Conservation (phyloP, 257 asterid species). For the Capsicum rhomboideum region DNA sequence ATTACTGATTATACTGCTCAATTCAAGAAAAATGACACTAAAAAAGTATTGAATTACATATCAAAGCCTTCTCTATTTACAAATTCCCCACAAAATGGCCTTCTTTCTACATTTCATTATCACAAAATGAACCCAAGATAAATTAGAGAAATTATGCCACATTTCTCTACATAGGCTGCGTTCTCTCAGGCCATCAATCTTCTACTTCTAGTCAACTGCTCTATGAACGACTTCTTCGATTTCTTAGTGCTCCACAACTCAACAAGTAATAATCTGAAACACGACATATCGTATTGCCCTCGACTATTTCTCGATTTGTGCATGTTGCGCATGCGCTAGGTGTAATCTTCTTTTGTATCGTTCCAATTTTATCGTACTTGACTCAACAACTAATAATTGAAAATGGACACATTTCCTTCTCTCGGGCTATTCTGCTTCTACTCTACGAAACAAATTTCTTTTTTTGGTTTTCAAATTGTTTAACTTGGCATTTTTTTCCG, state of each 20-base stretch:
- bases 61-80: constrained; percentile 3
- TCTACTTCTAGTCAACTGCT: neutral
- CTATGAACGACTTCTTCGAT: neutral
- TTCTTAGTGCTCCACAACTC: neutral
- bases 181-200: neutral
- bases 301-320: no score
- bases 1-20: neutral
- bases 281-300: neutral
- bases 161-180: neutral
- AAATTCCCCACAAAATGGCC: neutral
- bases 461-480: no score
- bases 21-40: neutral
- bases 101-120: neutral
- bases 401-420: neutral
- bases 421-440: neutral
- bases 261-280: neutral
- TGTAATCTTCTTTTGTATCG: no score
- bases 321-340: no score
- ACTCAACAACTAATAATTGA: no score
- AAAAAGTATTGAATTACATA: neutral
- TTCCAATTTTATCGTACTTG: no score
- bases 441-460: neutral
- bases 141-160: neutral
- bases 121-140: neutral
- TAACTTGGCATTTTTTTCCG: neutral